A percentile compares a stretch with the other conserved stretches of the same genome.
phyloP scores from a whole-genome alignment of 2,329 filamentous ascomycete species.

The Microsporum audouinii region DNA sequence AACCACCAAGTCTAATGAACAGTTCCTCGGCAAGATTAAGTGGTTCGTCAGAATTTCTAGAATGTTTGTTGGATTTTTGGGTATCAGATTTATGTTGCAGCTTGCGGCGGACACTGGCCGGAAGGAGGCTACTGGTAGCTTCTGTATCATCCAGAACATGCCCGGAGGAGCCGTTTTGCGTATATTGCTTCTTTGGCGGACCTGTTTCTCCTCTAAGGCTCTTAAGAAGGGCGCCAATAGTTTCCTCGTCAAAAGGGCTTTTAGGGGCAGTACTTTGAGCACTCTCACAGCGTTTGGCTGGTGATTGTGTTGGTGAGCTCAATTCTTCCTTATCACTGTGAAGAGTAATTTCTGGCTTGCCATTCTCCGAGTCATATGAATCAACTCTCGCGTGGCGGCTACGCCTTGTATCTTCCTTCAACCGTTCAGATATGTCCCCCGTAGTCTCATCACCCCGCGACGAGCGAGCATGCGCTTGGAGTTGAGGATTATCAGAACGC shows the following conservation, averaged over 20 bases:
- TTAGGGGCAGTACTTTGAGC: background rate
- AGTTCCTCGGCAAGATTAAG: background rate
- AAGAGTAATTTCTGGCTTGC: background rate
- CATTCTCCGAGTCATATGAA: background rate
- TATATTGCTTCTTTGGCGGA: background rate
- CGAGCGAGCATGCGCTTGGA: background rate
- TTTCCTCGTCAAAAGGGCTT: background rate
- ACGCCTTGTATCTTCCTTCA: background rate
- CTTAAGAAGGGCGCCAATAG: background rate
- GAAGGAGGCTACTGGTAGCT: background rate
- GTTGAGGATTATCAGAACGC: background rate
- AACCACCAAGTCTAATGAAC: constrained; percentile 1
- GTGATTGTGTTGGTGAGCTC: background rate
- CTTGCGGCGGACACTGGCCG: background rate
- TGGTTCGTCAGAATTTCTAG: background rate
- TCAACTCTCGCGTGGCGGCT: background rate
- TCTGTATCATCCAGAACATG: background rate
- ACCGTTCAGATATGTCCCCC: background rate
- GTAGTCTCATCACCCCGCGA: background rate
- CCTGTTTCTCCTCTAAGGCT: background rate
- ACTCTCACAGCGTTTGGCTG: background rate
- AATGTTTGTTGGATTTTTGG: background rate
- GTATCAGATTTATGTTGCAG: background rate
- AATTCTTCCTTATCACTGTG: background rate
- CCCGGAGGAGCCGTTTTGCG: background rate